Percentiles rank a stretch among this genome's conserved stretches.
Evolutionary conservation across 164 flowering plant genomes (phyloP).

Genomic region (Macadamia tetraphylla): DNA sequence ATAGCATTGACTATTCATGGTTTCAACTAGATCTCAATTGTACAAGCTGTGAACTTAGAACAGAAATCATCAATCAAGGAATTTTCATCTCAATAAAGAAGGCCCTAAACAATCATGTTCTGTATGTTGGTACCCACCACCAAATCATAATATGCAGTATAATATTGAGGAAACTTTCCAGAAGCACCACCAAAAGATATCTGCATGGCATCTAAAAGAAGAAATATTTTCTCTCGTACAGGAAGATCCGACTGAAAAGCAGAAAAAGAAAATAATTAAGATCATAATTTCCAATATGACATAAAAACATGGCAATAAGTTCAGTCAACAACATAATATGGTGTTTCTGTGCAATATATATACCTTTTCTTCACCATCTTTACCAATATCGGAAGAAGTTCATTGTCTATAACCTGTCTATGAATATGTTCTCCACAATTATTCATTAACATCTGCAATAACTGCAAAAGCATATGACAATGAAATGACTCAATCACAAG

Average conservation of each 20-base stretch:
- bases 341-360: neutral
- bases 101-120: neutral
- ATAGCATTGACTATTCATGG: neutral
- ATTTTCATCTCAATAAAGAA: neutral
- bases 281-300: neutral
- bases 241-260: slow-evolving; percentile 66
- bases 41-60: neutral
- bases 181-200: slow-evolving; percentile 91
- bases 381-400: slow-evolving; percentile 72
- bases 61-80: neutral
- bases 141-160: slow-evolving; percentile 77
- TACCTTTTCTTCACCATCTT: slow-evolving; percentile 94
- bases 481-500: slow-evolving; percentile 4
- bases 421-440: slow-evolving; percentile 87
- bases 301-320: neutral
- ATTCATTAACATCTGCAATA: slow-evolving; percentile 93
- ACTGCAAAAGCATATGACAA: slow-evolving; percentile 36
- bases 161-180: slow-evolving; percentile 91
- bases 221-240: slow-evolving; percentile 83
- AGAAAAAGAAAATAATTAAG: slow-evolving; percentile 2
- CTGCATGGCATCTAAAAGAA: slow-evolving; percentile 94
- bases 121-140: slow-evolving; percentile 66
- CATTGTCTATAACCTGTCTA: slow-evolving; percentile 66
- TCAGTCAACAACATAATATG: neutral
- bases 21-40: neutral